Percentiles rank a stretch among this genome's conserved stretches.
These are phyloP conservation scores for Spizellomyces punctatus DNA, from an alignment of 192 early-diverging fungal species.

Conservation along the genomic window DNA sequence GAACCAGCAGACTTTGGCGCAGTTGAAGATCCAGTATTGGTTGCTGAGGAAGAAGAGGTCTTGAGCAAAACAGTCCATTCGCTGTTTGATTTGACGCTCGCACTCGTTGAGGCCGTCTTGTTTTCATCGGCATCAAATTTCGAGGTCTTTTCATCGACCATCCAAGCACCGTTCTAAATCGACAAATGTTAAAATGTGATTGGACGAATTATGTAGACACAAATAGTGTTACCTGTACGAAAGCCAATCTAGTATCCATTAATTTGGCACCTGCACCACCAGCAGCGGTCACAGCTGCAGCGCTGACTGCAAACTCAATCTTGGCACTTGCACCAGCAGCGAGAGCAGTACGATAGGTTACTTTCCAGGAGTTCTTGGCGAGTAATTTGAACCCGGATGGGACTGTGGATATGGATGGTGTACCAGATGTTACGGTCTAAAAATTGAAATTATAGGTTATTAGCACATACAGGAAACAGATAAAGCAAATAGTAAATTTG, in stretches of 20 bases:
- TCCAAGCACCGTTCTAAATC: slow-evolving; percentile 3
- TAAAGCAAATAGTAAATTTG: neutral
- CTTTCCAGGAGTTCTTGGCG: slow-evolving; percentile 10
- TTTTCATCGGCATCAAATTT: neutral
- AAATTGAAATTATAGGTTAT: neutral
- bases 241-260: slow-evolving; percentile 10
- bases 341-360: neutral
- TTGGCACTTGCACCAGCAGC: neutral
- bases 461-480: neutral
- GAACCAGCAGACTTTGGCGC: neutral
- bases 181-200: neutral
- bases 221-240: neutral
- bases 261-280: neutral
- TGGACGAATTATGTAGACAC: neutral
- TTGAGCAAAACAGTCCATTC: slow-evolving; percentile 4
- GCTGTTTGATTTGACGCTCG: neutral
- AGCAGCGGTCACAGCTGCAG: neutral
- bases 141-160: neutral
- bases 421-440: slow-evolving; percentile 5
- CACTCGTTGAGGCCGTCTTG: slow-evolving; percentile 3
- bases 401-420: neutral
- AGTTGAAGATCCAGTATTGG: neutral
- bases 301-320: slow-evolving; percentile 7
- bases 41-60: neutral
- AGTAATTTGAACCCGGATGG: slow-evolving; percentile 2